These are phyloP conservation scores for Fraxinus cuspidata DNA, from an alignment of 257 asterid genomes.

Conservation along the genomic window DNA sequence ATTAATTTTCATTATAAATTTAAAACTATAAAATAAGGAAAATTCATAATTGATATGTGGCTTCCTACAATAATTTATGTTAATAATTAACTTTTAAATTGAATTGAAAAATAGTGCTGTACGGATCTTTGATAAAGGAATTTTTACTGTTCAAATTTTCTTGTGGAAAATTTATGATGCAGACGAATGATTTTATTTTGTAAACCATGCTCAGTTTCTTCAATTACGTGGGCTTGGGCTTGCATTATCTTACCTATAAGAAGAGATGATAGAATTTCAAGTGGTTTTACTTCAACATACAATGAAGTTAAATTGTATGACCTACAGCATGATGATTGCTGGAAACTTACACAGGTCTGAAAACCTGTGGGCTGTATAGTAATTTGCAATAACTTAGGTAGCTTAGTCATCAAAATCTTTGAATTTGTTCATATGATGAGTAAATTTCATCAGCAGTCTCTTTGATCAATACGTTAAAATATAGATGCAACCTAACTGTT, in stretches of 20 bases:
- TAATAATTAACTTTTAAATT: no score
- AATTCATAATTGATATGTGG: no score
- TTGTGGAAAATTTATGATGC: not conserved
- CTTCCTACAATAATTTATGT: no score
- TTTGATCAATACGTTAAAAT: not conserved
- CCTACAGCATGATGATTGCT: not conserved
- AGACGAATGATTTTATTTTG: not conserved
- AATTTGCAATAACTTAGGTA: not conserved
- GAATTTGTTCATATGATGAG: not conserved
- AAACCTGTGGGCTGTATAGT: not conserved
- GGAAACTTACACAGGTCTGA: not conserved
- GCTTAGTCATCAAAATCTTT: not conserved
- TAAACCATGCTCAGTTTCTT: not conserved
- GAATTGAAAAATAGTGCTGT: no score
- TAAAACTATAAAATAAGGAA: no score
- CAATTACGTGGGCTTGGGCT: not conserved
- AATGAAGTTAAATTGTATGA: not conserved
- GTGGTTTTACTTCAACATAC: not conserved
- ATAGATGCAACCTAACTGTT: not conserved
- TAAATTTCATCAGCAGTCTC: not conserved
- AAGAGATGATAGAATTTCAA: not conserved
- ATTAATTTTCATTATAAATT: no score
- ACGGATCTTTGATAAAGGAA: not conserved
- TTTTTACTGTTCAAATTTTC: not conserved
- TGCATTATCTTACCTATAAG: no score